Conservation (phyloP, 2,329 filamentous ascomycete species). For the Byssochlamys sp. region DNA sequence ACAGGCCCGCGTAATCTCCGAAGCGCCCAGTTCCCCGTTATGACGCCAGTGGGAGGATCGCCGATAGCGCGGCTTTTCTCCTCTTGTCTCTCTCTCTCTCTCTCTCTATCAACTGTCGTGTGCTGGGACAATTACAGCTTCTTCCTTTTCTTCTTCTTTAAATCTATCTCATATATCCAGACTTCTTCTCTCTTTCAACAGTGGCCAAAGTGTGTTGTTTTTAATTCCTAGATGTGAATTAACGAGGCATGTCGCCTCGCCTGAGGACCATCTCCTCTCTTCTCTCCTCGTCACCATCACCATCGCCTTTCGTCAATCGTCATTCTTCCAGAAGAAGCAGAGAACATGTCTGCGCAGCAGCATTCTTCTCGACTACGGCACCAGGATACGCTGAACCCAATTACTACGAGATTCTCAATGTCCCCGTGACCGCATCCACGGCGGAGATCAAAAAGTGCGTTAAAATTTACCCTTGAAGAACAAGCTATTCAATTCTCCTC, state of each 20-base stretch:
- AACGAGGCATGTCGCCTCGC: slow-evolving; percentile 9
- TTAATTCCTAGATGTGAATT: neutral
- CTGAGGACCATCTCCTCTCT: slow-evolving; percentile 7
- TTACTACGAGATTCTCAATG: slow-evolving; percentile 72
- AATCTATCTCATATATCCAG: neutral
- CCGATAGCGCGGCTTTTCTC: neutral
- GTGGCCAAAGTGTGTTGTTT: neutral
- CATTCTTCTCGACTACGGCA: slow-evolving; percentile 7
- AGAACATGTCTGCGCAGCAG: neutral
- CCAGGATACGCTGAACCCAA: slow-evolving; percentile 37
- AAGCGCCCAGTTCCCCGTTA: neutral
- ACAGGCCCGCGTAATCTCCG: neutral
- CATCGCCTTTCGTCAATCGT: neutral
- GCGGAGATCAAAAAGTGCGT: slow-evolving; percentile 73
- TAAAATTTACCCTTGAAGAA: neutral
- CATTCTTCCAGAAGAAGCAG: neutral
- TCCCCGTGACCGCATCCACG: slow-evolving; percentile 59
- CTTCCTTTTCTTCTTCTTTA: too few species aligned
- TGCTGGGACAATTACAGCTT: neutral
- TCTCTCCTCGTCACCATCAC: neutral
- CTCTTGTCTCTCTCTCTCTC: neutral
- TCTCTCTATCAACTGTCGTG: neutral
- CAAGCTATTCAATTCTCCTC: neutral
- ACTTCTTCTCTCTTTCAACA: neutral
- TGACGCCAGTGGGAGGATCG: neutral